Evolutionary conservation across 768 basidiomycete species (phyloP), one percentile per base, ranked within the genome.

Genomic region (Russula emetica): DNA sequence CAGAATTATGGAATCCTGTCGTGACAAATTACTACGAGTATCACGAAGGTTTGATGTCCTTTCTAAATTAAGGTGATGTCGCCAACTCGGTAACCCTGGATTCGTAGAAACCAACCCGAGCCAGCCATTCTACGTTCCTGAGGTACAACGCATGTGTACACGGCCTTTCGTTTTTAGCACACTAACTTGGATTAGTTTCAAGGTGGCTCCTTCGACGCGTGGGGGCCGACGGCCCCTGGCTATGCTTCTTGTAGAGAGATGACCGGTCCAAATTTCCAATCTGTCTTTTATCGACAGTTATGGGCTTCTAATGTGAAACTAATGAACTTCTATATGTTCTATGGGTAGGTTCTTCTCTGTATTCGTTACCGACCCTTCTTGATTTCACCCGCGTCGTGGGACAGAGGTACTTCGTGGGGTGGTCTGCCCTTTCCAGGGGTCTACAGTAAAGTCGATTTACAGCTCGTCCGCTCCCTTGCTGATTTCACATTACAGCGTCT

Each of bases 261-360:
- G 65, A 92, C 89, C 13, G 88, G 88, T 3, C 76, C 86, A 1
- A 79, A 86, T 69, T 92, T 91, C 74, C 80, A 85, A 73, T 86
- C 84, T 47, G 92, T 93, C 7, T 93, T 92, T 74, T 84, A 94
- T 69, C 79, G 84, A 62, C 78, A 88, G 58, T 78, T 90, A 51
- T 91, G 87, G 87, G 90, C 91, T 11, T 81, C 82, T 55, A 93
- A 92, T 73, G 88, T 84, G 1, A 94, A 92, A 70, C 69, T 94
- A 51, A 84, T 92, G 63, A 91, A 83, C 69, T 90, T 88, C 66
- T 94, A 94, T 74, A 93, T 94, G 92, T 68, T 91, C 59, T 91
- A 85, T 69, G 90, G 87, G 87, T 87, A 71, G 30, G 64, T 59
- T 16, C 38, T 9, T 32, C 7, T 36, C 44, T 44, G 3, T 24